These are phyloP conservation scores for Hordeum vulgare DNA, from an alignment of 176 grass and related monocot genomes.

Conservation along the genomic window DNA sequence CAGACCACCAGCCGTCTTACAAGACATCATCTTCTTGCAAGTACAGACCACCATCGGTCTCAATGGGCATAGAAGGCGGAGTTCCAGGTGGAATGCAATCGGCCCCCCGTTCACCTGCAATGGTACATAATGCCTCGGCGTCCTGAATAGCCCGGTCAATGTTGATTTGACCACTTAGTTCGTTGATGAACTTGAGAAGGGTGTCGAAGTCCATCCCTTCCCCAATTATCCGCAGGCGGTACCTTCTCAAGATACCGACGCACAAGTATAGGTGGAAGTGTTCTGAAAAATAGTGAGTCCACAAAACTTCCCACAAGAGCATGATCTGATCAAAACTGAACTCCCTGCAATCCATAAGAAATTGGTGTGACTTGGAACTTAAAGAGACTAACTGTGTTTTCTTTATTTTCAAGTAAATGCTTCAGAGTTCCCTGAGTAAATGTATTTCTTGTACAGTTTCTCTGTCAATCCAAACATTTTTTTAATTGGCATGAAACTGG, in stretches of 20 bases:
- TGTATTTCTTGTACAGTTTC: neutral
- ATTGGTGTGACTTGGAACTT: neutral
- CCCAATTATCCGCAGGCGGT: constrained; percentile 61
- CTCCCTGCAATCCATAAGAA: constrained; percentile 45
- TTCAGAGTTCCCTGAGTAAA: neutral
- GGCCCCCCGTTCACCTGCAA: constrained; percentile 61
- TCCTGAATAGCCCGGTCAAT: constrained; percentile 70
- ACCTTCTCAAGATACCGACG: constrained; percentile 75
- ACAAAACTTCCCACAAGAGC: constrained; percentile 87
- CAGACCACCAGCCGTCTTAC: constrained; percentile 53
- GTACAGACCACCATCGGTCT: constrained; percentile 69
- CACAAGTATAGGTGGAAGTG: constrained; percentile 98
- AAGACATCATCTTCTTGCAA: no score
- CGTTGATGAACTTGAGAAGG: constrained; percentile 97
- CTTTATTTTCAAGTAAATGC: neutral
- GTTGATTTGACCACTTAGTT: constrained; percentile 80
- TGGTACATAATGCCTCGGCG: constrained; percentile 60
- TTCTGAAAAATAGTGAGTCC: constrained; percentile 90
- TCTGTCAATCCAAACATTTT: neutral
- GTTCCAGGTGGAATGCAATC: constrained; percentile 85
- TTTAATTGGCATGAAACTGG: neutral
- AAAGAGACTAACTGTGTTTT: neutral
- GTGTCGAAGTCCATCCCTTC: constrained; percentile 98
- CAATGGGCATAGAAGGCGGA: constrained; percentile 73
- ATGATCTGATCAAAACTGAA: constrained; percentile 75